These are phyloP conservation scores for Aureobasidium vineae DNA, from an alignment of 2,329 filamentous ascomycete genomes.

Conservation along the genomic window DNA sequence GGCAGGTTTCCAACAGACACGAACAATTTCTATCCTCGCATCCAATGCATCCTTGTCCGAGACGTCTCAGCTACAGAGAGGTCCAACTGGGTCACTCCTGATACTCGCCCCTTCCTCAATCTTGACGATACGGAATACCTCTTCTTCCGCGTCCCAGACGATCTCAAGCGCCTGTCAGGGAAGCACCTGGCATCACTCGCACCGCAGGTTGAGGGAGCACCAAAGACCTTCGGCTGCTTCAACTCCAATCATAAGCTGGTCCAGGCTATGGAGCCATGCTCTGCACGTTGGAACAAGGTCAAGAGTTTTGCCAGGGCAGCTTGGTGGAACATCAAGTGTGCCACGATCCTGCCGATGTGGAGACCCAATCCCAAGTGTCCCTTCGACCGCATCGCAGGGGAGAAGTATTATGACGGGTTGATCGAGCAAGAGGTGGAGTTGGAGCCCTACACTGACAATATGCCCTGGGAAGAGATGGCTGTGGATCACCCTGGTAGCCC, in stretches of 20 bases:
- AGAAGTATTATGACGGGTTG: conserved; percentile 4
- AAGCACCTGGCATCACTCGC: conserved; percentile 24
- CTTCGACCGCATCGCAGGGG: conserved; percentile 18
- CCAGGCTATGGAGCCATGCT: conserved; percentile 11
- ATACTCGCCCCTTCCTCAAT: conserved; percentile 19
- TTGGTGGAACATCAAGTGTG: conserved; percentile 27
- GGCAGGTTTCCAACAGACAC: conserved; percentile 30
- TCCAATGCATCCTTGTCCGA: conserved; percentile 34
- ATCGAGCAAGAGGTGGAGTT: conserved; percentile 15
- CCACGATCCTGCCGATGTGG: neutral
- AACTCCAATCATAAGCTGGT: neutral
- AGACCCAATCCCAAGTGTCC: conserved; percentile 22
- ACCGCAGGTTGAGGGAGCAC: neutral
- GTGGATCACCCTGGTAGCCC: neutral
- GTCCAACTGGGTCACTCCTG: conserved; percentile 29
- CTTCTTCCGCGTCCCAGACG: conserved; percentile 29
- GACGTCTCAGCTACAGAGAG: conserved; percentile 31
- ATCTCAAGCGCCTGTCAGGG: conserved; percentile 26
- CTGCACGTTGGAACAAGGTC: neutral
- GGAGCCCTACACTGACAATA: conserved; percentile 7
- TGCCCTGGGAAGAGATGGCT: neutral
- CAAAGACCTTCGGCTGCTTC: conserved; percentile 24
- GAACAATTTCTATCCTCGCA: conserved; percentile 27
- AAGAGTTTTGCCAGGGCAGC: conserved; percentile 1
- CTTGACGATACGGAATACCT: conserved; percentile 27